Conservation (phyloP, 306 rosid genomes). For the Carpinus viminea region DNA sequence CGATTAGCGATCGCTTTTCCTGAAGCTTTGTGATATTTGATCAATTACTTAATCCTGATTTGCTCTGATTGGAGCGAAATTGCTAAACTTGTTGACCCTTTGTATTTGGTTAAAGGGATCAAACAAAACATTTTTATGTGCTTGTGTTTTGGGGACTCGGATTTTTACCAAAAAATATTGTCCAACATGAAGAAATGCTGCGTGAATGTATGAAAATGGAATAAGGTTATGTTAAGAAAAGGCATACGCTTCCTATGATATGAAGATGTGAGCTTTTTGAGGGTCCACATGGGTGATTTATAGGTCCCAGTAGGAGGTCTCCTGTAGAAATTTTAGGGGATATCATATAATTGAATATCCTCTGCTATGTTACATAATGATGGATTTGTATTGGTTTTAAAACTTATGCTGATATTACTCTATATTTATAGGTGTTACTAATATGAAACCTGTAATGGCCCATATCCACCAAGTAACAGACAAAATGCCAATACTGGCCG, state of each 20-base stretch:
- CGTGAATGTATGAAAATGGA: background rate
- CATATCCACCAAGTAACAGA: background rate
- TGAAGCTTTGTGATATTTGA: background rate
- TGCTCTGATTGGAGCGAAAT: background rate
- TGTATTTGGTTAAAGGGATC: background rate
- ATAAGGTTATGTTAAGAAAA: background rate
- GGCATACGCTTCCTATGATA: background rate
- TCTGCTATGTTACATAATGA: too few species aligned
- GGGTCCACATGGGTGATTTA: too few species aligned
- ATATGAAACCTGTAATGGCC: too few species aligned
- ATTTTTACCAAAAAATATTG: background rate
- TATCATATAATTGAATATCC: too few species aligned
- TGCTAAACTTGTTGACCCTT: background rate
- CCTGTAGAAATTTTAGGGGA: too few species aligned
- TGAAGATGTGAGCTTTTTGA: too few species aligned
- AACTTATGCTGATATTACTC: too few species aligned
- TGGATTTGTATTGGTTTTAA: too few species aligned
- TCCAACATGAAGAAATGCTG: background rate
- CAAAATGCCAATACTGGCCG: background rate
- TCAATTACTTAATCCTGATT: background rate
- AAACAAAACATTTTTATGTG: background rate
- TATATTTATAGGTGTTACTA: too few species aligned
- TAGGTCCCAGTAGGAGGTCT: too few species aligned
- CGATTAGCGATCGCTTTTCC: background rate
- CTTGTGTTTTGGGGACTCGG: background rate